Percentiles rank a stretch among this genome's conserved stretches.
Evolutionary conservation across 108 stramenopile genomes (phyloP).

Genomic region (Cylindrotheca fusiformis): DNA sequence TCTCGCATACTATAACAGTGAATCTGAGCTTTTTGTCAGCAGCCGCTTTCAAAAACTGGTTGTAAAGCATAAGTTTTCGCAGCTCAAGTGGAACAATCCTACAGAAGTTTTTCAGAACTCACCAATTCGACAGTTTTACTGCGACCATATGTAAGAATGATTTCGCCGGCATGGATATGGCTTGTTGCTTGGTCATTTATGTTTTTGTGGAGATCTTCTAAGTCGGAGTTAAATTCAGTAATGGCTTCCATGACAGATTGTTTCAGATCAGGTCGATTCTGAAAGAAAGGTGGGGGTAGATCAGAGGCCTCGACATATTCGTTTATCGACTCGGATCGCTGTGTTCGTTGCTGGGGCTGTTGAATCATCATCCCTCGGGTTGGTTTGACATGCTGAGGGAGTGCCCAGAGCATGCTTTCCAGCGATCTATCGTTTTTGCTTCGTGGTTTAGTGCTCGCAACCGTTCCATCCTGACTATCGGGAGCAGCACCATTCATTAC

Average conservation of each 20-base stretch:
- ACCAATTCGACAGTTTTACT: slow-evolving; percentile 78
- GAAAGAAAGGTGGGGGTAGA: slow-evolving; percentile 57
- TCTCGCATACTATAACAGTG: slow-evolving; percentile 93
- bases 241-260: slow-evolving; percentile 86
- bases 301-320: slow-evolving; percentile 19
- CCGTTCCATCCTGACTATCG: not conserved
- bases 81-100: too few species aligned
- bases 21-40: slow-evolving; percentile 89
- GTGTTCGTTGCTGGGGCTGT: slow-evolving; percentile 10
- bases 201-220: slow-evolving; percentile 85
- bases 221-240: slow-evolving; percentile 80
- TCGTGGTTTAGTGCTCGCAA: slow-evolving; percentile 6
- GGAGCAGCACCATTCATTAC: slow-evolving; percentile 34
- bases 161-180: slow-evolving; percentile 95
- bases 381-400: slow-evolving; percentile 66
- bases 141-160: slow-evolving; percentile 87
- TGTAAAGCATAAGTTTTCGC: not conserved
- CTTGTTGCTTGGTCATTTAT: slow-evolving; percentile 87
- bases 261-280: slow-evolving; percentile 61
- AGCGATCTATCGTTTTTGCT: slow-evolving; percentile 42
- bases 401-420: slow-evolving; percentile 84
- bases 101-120: not conserved
- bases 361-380: not conserved
- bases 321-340: slow-evolving; percentile 27
- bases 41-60: slow-evolving; percentile 76